Base-by-base conservation (phyloP, 345 rosid genomes). In the Corchorus capsularis region DNA sequence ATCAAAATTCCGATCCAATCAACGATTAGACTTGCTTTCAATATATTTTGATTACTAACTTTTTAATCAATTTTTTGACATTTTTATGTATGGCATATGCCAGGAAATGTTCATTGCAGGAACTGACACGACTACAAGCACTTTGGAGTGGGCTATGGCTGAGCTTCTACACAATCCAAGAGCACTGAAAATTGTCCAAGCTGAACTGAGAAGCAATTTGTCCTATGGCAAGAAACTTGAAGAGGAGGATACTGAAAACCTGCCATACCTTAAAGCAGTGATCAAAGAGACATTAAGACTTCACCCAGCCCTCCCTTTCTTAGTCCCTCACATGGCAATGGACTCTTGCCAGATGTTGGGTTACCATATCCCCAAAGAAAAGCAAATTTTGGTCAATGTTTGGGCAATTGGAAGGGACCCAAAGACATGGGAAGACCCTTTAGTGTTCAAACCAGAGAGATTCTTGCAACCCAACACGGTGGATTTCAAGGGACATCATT, bases 301-400 rank as follows among this genome's bases (percentile, higher is more conserved):
- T 6, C 98, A 92, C 52, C 97, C 96, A 78, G 94, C 98, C 0
- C 84, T 88, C 4, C 97, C 96, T 10, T 87, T 92, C 84, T 61
- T 92, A 34, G 91, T 94, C 79, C 98, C 96, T 37, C 98, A 89
- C 87, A 90, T 86, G 86, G 96, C 97, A 73, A 87, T 88, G 88
- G 69, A 77, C 35, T 73, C 86, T 3, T 90, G 97, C 86, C 84
- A 85, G 37, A 85, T 94, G 82, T 60, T 85, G 10, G 85, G 91
- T 52, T 89, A 85, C 77, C 53, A 80, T 52, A 85, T 94, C 71
- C 97, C 97, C 0, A 87, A 90, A 73, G 97, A 89, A 60, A 91
- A 94, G 35, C 95, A 92, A 78, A 78, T 92, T 75, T 75, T 94
- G 46, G 92, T 90, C 8, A 94, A 94, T 13, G 88, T 81, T 6